Evolutionary conservation across 352 stramenopile genomes (phyloP).

Genomic region (Pythium insidiosum): DNA sequence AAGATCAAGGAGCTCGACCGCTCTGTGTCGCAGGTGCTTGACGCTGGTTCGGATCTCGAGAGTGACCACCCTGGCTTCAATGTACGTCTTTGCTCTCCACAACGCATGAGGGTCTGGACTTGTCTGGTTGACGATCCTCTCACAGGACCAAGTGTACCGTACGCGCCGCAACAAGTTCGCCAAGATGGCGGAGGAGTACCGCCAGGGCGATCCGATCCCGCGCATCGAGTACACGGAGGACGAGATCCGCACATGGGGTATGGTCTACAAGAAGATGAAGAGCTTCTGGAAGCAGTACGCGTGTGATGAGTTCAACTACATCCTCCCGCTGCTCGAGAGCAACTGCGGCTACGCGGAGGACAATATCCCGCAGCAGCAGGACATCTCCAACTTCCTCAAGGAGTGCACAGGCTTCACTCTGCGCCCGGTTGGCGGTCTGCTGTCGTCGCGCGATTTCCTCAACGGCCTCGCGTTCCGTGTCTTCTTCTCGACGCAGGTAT

Average conservation of each 20-base stretch:
- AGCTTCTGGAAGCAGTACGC: conserved; percentile 91
- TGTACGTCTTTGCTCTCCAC: conserved; percentile 23
- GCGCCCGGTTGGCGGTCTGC: conserved; percentile 90
- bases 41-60: conserved; percentile 92
- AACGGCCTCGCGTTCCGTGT: conserved; percentile 97
- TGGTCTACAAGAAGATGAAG: conserved; percentile 93
- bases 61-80: conserved; percentile 94
- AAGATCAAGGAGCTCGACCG: conserved; percentile 79
- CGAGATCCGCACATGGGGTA: conserved; percentile 90
- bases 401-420: conserved; percentile 89
- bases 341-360: conserved; percentile 92
- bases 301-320: conserved; percentile 96
- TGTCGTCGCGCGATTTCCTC: conserved; percentile 96
- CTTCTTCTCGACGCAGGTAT: conserved; percentile 95
- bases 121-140: too few relatives aligned
- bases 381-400: conserved; percentile 94
- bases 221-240: conserved; percentile 92
- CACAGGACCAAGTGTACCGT: conserved; percentile 89
- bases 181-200: conserved; percentile 83
- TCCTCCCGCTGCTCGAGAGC: conserved; percentile 89
- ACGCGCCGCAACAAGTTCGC: conserved; percentile 83
- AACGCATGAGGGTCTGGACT: neutral
- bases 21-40: conserved; percentile 79
- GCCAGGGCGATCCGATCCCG: conserved; percentile 88
- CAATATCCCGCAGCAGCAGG: conserved; percentile 93